Conservation (phyloP, 2,329 filamentous ascomycete genomes). For the Scedosporium minutisporum region DNA sequence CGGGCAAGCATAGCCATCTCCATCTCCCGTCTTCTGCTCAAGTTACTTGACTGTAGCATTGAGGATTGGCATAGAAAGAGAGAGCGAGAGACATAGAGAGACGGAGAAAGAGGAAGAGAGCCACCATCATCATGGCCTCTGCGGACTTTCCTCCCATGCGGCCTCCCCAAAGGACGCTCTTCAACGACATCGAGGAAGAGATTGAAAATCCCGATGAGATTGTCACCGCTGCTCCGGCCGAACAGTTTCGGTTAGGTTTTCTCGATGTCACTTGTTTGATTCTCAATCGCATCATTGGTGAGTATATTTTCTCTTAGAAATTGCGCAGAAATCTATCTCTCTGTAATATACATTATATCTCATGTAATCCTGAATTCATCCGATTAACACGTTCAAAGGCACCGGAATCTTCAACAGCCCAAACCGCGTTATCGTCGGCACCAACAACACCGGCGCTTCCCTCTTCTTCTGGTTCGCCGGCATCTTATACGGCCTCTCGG, state of each 20-base stretch:
- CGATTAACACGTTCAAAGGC: conserved; percentile 13
- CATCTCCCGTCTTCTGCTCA: too few relatives aligned
- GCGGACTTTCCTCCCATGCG: neutral
- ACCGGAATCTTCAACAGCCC: conserved; percentile 28
- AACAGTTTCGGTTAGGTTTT: conserved; percentile 24
- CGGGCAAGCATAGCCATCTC: too few relatives aligned
- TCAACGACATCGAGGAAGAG: conserved; percentile 2
- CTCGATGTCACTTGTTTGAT: conserved; percentile 26
- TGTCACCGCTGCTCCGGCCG: conserved; percentile 22
- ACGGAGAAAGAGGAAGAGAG: too few relatives aligned
- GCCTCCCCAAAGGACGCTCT: neutral
- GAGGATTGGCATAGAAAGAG: too few relatives aligned
- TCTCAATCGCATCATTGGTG: conserved; percentile 27
- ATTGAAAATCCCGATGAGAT: conserved; percentile 17
- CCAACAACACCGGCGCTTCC: conserved; percentile 21
- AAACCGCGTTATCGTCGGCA: conserved; percentile 21
- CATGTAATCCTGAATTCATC: too few relatives aligned
- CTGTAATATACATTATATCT: too few relatives aligned
- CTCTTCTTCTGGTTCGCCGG: conserved; percentile 31
- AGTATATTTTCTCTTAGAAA: conserved; percentile 8
- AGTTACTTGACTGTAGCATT: too few relatives aligned
- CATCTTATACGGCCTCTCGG: conserved; percentile 25
- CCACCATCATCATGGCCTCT: neutral
- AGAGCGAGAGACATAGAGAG: too few relatives aligned
- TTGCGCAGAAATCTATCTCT: too few relatives aligned